phyloP scores from a whole-genome alignment of 768 basidiomycete genomes.

The Suillus spraguei region DNA sequence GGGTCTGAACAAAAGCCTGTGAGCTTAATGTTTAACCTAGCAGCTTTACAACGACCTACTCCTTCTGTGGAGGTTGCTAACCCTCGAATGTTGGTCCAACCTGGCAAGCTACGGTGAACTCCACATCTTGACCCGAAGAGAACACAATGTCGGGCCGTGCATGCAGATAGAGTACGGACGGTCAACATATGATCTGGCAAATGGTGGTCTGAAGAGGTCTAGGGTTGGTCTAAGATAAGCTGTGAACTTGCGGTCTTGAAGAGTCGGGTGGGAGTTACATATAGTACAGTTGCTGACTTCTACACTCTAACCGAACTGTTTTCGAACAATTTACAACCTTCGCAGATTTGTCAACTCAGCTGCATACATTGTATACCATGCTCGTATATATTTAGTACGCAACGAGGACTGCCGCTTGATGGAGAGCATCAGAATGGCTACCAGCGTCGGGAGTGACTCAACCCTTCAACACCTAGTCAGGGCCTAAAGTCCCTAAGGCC shows the following conservation, averaged over 20 bases:
- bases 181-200: constrained; percentile 1
- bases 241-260: not conserved
- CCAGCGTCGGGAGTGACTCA: not conserved
- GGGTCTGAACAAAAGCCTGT: constrained; percentile 29
- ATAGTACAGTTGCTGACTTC: not conserved
- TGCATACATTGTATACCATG: not conserved
- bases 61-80: constrained; percentile 3
- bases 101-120: constrained; percentile 4
- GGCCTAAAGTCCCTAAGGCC: no score
- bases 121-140: constrained; percentile 8
- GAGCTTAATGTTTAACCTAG: not conserved
- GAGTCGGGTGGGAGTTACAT: not conserved
- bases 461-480: not conserved
- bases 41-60: not conserved
- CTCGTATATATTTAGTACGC: not conserved
- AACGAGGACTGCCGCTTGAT: not conserved
- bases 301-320: not conserved
- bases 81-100: constrained; percentile 4
- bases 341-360: not conserved
- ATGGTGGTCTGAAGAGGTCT: not conserved
- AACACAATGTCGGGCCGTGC: not conserved
- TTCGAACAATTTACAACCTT: not conserved
- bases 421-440: not conserved
- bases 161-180: not conserved
- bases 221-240: constrained; percentile 3